Percentiles rank a stretch among this genome's conserved stretches.
These are phyloP conservation scores for Diaporthe longicolla DNA, from an alignment of 2,329 filamentous ascomycete genomes.

Conservation along the genomic window DNA sequence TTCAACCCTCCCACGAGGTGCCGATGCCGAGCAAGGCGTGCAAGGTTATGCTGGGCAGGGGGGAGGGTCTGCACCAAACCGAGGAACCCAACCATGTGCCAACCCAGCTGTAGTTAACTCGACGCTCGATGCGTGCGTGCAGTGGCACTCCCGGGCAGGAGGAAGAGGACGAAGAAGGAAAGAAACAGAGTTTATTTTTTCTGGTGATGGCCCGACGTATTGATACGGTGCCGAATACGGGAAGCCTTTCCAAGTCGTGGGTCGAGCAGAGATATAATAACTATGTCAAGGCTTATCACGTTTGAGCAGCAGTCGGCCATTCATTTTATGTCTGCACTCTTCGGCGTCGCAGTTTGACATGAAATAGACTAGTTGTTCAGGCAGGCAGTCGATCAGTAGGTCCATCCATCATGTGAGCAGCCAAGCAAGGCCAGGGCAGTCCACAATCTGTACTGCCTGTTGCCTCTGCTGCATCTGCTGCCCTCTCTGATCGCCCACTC, in stretches of 20 bases:
- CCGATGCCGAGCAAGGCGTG: conserved; percentile 18
- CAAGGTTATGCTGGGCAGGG: conserved; percentile 22
- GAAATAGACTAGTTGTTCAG: not conserved
- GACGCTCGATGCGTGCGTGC: not conserved
- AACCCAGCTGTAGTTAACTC: conserved; percentile 14
- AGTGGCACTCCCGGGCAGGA: not conserved
- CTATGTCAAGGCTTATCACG: not conserved
- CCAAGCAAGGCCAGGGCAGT: not conserved
- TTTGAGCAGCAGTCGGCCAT: not conserved
- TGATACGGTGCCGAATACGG: not conserved
- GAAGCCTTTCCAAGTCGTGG: not conserved
- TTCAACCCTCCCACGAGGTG: conserved; percentile 13
- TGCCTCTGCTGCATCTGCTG: not conserved
- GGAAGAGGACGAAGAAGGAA: no score
- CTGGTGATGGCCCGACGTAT: not conserved
- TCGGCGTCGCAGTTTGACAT: not conserved
- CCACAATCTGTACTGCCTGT: not conserved
- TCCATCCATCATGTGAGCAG: not conserved
- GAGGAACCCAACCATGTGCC: conserved; percentile 25
- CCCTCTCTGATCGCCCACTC: not conserved
- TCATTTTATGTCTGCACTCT: not conserved
- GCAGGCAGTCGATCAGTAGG: not conserved
- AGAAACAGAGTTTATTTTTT: not conserved
- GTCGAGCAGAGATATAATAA: not conserved
- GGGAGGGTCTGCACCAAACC: conserved; percentile 28